A percentile compares a stretch with the other conserved stretches of the same genome.
phyloP scores from a whole-genome alignment of 768 basidiomycete species.

The Hypsizygus marmoreus region DNA sequence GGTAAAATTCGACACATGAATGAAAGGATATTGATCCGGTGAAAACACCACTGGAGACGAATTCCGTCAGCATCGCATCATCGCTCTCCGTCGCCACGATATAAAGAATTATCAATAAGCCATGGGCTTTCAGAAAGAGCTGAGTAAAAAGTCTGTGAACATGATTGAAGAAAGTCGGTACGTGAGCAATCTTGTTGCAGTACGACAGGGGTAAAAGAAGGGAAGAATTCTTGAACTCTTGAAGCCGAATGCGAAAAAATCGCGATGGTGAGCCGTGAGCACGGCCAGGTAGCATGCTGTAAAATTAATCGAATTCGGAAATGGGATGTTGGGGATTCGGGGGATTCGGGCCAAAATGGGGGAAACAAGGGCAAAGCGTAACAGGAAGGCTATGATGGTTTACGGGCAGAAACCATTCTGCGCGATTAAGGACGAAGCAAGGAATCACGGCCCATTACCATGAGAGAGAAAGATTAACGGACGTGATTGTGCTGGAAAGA shows the following conservation, averaged over 20 bases:
- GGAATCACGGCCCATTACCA: slow-evolving; percentile 17
- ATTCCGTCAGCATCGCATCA: slow-evolving; percentile 23
- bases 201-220: not conserved
- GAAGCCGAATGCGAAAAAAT: slow-evolving; percentile 29
- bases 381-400: slow-evolving; percentile 12
- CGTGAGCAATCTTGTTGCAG: not conserved
- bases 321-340: slow-evolving; percentile 5
- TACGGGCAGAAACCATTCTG: slow-evolving; percentile 8
- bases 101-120: slow-evolving; percentile 1
- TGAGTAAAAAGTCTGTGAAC: not conserved
- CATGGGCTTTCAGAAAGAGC: not conserved
- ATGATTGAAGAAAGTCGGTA: not conserved
- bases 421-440: slow-evolving; percentile 14
- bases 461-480: slow-evolving; percentile 17
- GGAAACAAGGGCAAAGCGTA: slow-evolving; percentile 16
- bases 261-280: slow-evolving; percentile 32
- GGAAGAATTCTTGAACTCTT: not conserved
- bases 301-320: slow-evolving; percentile 12
- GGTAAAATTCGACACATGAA: slow-evolving; percentile 14
- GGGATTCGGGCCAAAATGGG: slow-evolving; percentile 11
- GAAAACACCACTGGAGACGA: slow-evolving; percentile 8
- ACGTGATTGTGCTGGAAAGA: slow-evolving; percentile 8
- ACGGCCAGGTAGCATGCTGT: slow-evolving; percentile 15
- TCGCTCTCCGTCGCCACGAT: slow-evolving; percentile 5
- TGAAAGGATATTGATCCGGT: slow-evolving; percentile 10